These are phyloP conservation scores for Teunomyces gatunensis DNA, from an alignment of 805 yeast genomes.

Conservation along the genomic window DNA sequence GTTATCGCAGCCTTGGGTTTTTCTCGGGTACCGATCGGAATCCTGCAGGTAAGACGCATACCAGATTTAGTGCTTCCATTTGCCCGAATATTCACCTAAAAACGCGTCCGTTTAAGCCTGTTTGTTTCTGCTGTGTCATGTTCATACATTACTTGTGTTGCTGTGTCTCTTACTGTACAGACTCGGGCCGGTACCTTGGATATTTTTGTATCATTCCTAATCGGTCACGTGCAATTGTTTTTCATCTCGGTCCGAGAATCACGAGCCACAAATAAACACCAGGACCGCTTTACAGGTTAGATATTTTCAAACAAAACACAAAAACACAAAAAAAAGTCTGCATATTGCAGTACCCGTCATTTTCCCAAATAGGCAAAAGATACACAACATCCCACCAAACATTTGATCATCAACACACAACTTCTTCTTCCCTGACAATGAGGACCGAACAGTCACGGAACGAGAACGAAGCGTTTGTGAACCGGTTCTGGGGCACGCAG, in stretches of 20 bases:
- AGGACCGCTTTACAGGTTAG: background rate
- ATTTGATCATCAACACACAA: constrained; percentile 1
- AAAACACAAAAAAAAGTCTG: background rate
- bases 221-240: background rate
- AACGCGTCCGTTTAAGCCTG: too few species aligned
- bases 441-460: background rate
- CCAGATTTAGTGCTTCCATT: too few species aligned
- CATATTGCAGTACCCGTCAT: background rate
- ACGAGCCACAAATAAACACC: background rate
- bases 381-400: background rate
- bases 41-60: background rate
- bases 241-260: background rate
- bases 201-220: background rate
- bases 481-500: constrained; percentile 63
- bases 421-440: background rate
- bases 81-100: too few species aligned
- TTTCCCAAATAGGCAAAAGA: constrained; percentile 3
- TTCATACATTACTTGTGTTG: background rate
- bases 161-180: background rate
- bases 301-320: too few species aligned
- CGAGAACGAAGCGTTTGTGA: constrained; percentile 31
- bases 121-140: too few species aligned
- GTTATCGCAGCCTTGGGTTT: background rate
- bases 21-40: background rate
- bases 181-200: background rate